phyloP scores from a whole-genome alignment of 2,329 filamentous ascomycete species.

The Chaetomium sp. region DNA sequence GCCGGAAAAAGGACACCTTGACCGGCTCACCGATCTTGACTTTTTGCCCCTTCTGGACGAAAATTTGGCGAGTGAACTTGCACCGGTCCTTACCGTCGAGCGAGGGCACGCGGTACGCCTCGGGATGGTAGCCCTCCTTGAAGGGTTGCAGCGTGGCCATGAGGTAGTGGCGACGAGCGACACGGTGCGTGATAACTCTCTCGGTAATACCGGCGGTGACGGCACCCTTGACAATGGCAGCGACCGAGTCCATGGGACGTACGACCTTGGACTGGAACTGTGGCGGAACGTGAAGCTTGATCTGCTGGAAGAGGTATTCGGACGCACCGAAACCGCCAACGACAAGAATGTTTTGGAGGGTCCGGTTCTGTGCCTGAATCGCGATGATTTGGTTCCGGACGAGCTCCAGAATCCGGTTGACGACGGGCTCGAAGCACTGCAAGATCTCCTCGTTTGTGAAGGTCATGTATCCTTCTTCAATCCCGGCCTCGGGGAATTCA shows the following conservation, averaged over 20 bases:
- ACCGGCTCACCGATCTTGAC: slow-evolving; percentile 99
- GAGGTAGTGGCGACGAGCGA: slow-evolving; percentile 95
- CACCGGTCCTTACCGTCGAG: slow-evolving; percentile 96
- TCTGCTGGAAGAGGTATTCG: slow-evolving; percentile 98
- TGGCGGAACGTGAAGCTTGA: slow-evolving; percentile 96
- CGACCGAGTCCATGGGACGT: slow-evolving; percentile 97
- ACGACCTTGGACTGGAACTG: slow-evolving; percentile 99
- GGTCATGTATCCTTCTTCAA: slow-evolving; percentile 99
- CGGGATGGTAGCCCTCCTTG: slow-evolving; percentile 97
- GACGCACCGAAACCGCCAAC: slow-evolving; percentile 98
- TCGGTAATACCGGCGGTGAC: slow-evolving; percentile 98
- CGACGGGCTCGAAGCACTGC: slow-evolving; percentile 97
- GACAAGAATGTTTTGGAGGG: slow-evolving; percentile 92
- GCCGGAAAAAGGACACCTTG: slow-evolving; percentile 98
- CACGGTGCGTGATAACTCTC: slow-evolving; percentile 92
- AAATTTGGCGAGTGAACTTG: slow-evolving; percentile 98
- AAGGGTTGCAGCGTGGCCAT: slow-evolving; percentile 99
- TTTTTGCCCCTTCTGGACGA: slow-evolving; percentile 96
- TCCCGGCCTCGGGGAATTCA: slow-evolving; percentile 95
- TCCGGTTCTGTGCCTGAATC: slow-evolving; percentile 94
- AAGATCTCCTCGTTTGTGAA: slow-evolving; percentile 99
- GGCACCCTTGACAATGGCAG: slow-evolving; percentile 96
- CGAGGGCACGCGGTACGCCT: slow-evolving; percentile 95
- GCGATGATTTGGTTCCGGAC: slow-evolving; percentile 98
- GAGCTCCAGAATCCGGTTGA: slow-evolving; percentile 93